Conservation (phyloP, 2,329 filamentous ascomycete genomes). For the Diplodia seriata region DNA sequence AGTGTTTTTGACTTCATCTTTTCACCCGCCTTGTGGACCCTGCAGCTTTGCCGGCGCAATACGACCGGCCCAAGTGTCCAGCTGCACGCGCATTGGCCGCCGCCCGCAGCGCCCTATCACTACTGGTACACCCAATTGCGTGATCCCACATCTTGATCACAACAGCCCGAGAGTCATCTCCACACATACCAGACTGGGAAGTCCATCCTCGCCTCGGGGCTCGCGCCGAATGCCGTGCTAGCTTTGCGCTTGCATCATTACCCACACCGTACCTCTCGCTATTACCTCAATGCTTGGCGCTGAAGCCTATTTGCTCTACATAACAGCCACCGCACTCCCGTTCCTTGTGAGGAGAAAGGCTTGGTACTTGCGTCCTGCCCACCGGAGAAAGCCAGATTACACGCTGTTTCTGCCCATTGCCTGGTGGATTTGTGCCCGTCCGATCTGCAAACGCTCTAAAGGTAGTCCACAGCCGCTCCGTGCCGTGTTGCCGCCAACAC, state of each 20-base stretch:
- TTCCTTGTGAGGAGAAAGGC: neutral
- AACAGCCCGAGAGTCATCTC: constrained; percentile 18
- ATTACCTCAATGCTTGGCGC: constrained; percentile 27
- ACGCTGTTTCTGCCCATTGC: neutral
- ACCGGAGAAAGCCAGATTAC: neutral
- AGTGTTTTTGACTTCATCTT: constrained; percentile 13
- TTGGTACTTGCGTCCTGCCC: neutral
- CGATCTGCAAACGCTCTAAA: neutral
- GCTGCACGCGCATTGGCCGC: constrained; percentile 15
- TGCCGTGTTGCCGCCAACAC: constrained; percentile 21
- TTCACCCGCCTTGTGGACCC: constrained; percentile 18
- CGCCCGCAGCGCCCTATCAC: neutral
- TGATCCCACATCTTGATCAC: constrained; percentile 29
- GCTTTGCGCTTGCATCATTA: constrained; percentile 14
- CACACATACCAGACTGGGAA: constrained; percentile 5
- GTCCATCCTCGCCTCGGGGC: neutral
- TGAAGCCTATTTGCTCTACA: constrained; percentile 30
- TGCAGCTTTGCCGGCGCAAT: constrained; percentile 18
- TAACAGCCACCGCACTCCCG: constrained; percentile 12
- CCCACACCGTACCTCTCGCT: constrained; percentile 24
- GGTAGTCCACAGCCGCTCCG: neutral
- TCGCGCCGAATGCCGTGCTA: constrained; percentile 10
- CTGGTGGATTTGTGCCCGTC: neutral
- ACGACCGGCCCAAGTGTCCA: constrained; percentile 22
- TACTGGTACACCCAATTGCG: constrained; percentile 24